These are phyloP conservation scores for Withania somnifera DNA, from an alignment of 305 asterid genomes.

Conservation along the genomic window DNA sequence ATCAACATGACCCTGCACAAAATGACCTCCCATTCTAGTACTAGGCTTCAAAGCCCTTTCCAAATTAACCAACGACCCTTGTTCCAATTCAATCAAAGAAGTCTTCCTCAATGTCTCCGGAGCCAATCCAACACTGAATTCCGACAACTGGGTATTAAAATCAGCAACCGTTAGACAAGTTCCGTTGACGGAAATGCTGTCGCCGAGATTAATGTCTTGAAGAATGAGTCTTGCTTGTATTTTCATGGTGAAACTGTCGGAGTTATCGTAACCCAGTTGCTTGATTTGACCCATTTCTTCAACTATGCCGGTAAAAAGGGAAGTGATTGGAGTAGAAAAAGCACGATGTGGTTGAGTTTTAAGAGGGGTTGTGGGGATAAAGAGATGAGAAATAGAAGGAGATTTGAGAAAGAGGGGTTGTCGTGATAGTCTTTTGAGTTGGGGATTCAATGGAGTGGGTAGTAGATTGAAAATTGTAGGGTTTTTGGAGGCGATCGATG, in stretches of 20 bases:
- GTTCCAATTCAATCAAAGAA: conserved; percentile 44
- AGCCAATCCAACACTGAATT: conserved; percentile 67
- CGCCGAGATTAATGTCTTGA: conserved; percentile 71
- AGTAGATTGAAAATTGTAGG: conserved; percentile 8
- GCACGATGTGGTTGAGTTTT: conserved; percentile 8
- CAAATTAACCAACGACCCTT: conserved; percentile 61
- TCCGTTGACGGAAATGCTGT: conserved; percentile 88
- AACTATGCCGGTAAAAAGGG: conserved; percentile 85
- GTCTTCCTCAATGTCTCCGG: conserved; percentile 83
- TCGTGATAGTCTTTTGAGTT: neutral
- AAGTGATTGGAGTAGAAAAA: conserved; percentile 22
- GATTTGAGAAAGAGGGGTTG: conserved; percentile 25
- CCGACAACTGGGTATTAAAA: conserved; percentile 31
- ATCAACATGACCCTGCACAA: conserved; percentile 92
- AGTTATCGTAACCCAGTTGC: conserved; percentile 45
- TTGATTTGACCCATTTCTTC: conserved; percentile 67
- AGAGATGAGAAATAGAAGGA: conserved; percentile 28
- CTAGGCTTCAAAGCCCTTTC: conserved; percentile 84
- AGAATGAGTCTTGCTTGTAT: conserved; percentile 54
- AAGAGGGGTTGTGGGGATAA: conserved; percentile 5
- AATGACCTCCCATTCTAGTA: conserved; percentile 92
- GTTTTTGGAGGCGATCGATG: conserved; percentile 6
- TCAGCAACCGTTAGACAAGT: conserved; percentile 81
- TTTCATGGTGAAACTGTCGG: conserved; percentile 56
- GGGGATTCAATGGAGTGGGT: neutral